Conservation (phyloP, 306 rosid species). For the Arachis stenosperma region DNA sequence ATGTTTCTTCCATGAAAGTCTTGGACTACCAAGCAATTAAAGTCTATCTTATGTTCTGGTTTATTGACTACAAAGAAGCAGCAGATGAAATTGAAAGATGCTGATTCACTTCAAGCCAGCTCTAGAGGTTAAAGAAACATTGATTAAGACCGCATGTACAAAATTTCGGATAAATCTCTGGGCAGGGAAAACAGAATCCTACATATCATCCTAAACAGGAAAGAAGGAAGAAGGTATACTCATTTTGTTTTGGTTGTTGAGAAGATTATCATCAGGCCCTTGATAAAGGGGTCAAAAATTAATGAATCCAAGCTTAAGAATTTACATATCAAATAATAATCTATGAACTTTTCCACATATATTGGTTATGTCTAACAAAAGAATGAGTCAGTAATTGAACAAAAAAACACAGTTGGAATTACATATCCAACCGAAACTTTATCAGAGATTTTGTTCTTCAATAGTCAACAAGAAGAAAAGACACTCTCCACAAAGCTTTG, state of each 20-base stretch:
- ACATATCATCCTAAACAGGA: conserved; percentile 46
- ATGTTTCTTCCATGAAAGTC: conserved; percentile 86
- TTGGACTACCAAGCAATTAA: conserved; percentile 41
- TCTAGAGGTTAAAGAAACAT: conserved; percentile 62
- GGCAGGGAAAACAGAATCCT: conserved; percentile 52
- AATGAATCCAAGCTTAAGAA: conserved; percentile 47
- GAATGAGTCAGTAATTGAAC: conserved; percentile 43
- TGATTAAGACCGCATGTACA: conserved; percentile 45
- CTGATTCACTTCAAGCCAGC: conserved; percentile 39
- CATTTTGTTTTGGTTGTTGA: conserved; percentile 40
- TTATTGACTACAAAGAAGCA: conserved; percentile 30
- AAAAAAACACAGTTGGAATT: conserved; percentile 39
- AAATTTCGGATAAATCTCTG: conserved; percentile 36
- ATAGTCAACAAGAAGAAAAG: conserved; percentile 40
- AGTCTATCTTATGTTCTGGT: conserved; percentile 36
- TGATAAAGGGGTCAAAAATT: conserved; percentile 44
- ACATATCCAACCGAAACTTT: conserved; percentile 43
- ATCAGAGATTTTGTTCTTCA: background rate
- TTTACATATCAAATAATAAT: conserved; percentile 61
- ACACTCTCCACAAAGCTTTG: conserved; percentile 42
- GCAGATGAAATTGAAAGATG: conserved; percentile 40
- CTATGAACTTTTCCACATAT: conserved; percentile 38
- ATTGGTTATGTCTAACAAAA: conserved; percentile 43
- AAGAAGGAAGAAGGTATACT: conserved; percentile 42
- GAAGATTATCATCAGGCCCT: conserved; percentile 39